Percentiles rank a stretch among this genome's conserved stretches.
Evolutionary conservation across 2,329 filamentous ascomycete genomes (phyloP).

Genomic region (Salinomyces thailandicus): DNA sequence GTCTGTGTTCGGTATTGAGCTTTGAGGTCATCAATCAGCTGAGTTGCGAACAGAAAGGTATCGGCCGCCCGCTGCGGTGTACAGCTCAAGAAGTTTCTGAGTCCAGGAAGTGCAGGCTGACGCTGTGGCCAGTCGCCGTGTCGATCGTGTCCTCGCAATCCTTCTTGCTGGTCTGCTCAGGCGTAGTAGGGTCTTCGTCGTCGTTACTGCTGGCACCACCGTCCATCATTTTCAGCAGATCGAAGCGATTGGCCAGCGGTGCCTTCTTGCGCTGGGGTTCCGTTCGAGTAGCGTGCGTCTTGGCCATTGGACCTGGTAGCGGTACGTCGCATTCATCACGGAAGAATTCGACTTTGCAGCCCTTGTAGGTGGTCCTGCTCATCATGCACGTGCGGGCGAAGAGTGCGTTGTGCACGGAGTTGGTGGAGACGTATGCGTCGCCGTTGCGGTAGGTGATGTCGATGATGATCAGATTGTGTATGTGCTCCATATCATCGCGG

Average conservation of each 20-base stretch:
- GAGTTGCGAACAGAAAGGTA: background rate
- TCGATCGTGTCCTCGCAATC: no score
- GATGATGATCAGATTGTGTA: constrained; percentile 66
- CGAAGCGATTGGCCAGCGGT: constrained; percentile 50
- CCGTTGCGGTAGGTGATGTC: constrained; percentile 48
- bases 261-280: constrained; percentile 28
- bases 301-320: constrained; percentile 29
- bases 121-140: constrained; percentile 11
- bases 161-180: no score
- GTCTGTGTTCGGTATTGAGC: background rate
- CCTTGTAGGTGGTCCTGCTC: constrained; percentile 55
- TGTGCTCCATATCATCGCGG: constrained; percentile 67
- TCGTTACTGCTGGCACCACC: constrained; percentile 10
- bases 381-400: constrained; percentile 72
- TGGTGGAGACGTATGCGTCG: constrained; percentile 61
- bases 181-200: no score
- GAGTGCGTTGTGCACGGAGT: constrained; percentile 64
- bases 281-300: constrained; percentile 17
- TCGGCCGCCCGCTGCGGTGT: no score
- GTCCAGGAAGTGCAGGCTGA: constrained; percentile 16
- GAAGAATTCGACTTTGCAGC: constrained; percentile 59
- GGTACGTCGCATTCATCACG: constrained; percentile 61
- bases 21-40: no score
- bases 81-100: constrained; percentile 3
- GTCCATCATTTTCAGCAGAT: constrained; percentile 45